Evolutionary conservation across 1,139 yeast genomes (phyloP).

Genomic region (Nakaseomyces uthaithaninus): DNA sequence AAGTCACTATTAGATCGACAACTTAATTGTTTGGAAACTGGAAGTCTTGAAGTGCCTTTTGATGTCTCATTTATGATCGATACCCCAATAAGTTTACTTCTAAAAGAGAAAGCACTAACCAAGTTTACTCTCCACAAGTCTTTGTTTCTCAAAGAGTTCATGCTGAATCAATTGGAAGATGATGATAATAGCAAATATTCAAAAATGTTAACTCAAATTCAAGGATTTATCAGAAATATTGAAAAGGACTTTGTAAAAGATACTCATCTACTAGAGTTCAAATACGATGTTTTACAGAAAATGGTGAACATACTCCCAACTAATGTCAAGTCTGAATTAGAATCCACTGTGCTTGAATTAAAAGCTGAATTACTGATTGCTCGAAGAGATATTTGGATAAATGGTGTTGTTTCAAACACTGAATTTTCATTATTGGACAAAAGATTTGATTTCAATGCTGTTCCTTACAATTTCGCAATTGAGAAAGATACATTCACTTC

Average conservation of each 20-base stretch:
- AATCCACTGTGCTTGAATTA: constrained; percentile 10
- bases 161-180: constrained; percentile 15
- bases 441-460: constrained; percentile 5
- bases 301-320: not conserved
- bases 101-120: constrained; percentile 16
- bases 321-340: not conserved
- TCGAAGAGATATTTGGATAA: constrained; percentile 29
- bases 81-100: constrained; percentile 13
- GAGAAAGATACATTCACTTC: constrained; percentile 23
- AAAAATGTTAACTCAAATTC: not conserved
- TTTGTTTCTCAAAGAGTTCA: constrained; percentile 21
- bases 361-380: constrained; percentile 22
- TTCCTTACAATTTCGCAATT: constrained; percentile 14
- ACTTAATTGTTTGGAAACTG: constrained; percentile 13
- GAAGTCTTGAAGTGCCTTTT: constrained; percentile 23
- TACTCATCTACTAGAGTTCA: constrained; percentile 19
- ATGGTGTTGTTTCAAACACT: constrained; percentile 20
- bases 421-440: constrained; percentile 18
- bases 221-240: constrained; percentile 12
- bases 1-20: constrained; percentile 13
- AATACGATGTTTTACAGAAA: constrained; percentile 13
- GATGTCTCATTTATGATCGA: constrained; percentile 8
- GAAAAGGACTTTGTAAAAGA: constrained; percentile 13
- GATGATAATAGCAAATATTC: constrained; percentile 4
- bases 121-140: constrained; percentile 19